These are phyloP conservation scores for Pyrenochaeta sp. DNA, from an alignment of 2,329 filamentous ascomycete genomes.

Conservation along the genomic window DNA sequence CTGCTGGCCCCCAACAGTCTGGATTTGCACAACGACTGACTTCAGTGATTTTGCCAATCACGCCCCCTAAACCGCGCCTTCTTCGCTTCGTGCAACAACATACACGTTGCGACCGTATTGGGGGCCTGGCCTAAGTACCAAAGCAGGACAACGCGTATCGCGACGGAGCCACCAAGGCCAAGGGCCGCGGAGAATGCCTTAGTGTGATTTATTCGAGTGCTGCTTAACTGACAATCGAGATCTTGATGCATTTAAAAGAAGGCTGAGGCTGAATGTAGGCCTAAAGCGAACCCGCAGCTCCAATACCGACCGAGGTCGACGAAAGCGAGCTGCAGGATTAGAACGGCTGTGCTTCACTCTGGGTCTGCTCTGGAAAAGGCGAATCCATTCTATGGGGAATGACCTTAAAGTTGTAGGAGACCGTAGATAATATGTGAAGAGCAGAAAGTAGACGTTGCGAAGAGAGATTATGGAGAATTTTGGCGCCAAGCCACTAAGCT, in stretches of 20 bases:
- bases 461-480: conserved; percentile 2
- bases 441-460: conserved; percentile 16
- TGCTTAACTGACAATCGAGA: not conserved
- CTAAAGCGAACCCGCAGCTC: conserved; percentile 53
- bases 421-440: conserved; percentile 43
- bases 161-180: conserved; percentile 5
- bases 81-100: conserved; percentile 22
- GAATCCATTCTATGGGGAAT: conserved; percentile 35
- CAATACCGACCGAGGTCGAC: conserved; percentile 46
- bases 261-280: conserved; percentile 39
- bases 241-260: not conserved
- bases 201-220: not conserved
- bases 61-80: conserved; percentile 5
- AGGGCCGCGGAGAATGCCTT: not conserved
- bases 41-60: conserved; percentile 8
- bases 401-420: conserved; percentile 39
- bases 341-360: conserved; percentile 50
- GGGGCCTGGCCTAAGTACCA: conserved; percentile 6
- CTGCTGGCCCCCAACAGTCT: conserved; percentile 15
- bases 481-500: conserved; percentile 1
- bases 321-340: conserved; percentile 50
- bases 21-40: conserved; percentile 11
- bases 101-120: conserved; percentile 16
- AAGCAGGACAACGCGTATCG: conserved; percentile 15
- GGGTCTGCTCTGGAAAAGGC: conserved; percentile 44